These are phyloP conservation scores for Scenedesmus sp. DNA, from an alignment of 163 green algal genomes.

Conservation along the genomic window DNA sequence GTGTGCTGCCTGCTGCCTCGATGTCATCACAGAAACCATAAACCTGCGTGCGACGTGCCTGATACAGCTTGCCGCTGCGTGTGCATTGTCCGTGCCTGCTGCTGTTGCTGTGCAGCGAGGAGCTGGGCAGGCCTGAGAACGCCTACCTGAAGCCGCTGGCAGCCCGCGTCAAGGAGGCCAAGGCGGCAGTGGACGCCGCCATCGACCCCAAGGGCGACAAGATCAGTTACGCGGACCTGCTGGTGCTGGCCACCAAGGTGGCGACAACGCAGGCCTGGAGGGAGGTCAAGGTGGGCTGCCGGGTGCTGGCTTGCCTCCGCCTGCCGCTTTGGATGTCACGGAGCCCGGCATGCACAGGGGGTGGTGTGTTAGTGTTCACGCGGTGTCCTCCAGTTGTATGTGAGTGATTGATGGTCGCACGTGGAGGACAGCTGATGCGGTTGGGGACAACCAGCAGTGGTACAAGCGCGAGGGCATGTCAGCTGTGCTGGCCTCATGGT, in stretches of 20 bases:
- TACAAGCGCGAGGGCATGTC: constrained; percentile 56
- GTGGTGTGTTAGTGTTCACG: too few relatives aligned
- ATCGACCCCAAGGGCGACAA: constrained; percentile 56
- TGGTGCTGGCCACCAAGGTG: constrained; percentile 80
- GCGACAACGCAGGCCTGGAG: constrained; percentile 59
- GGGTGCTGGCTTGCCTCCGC: too few relatives aligned
- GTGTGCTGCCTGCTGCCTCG: background rate
- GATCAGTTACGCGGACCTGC: constrained; percentile 85
- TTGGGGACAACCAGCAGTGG: too few relatives aligned
- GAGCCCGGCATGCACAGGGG: too few relatives aligned
- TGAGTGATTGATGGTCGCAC: background rate
- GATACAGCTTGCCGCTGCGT: too few relatives aligned
- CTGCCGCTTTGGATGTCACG: too few relatives aligned
- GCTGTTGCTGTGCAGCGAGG: constrained; percentile 65
- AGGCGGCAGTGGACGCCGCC: constrained; percentile 78
- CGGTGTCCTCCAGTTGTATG: background rate
- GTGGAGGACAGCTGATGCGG: too few relatives aligned
- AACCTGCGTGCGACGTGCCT: too few relatives aligned
- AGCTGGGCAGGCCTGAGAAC: constrained; percentile 83
- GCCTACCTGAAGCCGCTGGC: constrained; percentile 75
- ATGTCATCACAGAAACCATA: too few relatives aligned
- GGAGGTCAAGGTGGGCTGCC: constrained; percentile 53
- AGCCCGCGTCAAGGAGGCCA: constrained; percentile 71
- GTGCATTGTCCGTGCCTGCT: background rate
- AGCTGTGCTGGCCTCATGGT: constrained; percentile 84